Conservation (phyloP, 257 asterid species). For the Lycium barbarum region DNA sequence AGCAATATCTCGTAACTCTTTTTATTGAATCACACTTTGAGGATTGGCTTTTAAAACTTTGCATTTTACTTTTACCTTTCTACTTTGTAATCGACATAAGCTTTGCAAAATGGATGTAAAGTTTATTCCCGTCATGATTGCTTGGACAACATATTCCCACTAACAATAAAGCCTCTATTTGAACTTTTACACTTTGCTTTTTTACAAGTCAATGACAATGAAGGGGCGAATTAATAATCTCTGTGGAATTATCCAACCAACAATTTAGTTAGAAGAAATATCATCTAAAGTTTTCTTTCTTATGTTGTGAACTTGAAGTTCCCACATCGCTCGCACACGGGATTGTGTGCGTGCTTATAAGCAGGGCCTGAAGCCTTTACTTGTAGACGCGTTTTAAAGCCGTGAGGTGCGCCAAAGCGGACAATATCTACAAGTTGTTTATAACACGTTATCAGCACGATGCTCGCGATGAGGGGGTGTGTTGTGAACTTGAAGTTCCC, state of each 20-base stretch:
- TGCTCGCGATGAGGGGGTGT: too few species aligned
- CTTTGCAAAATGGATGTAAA: constrained; percentile 13
- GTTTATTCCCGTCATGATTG: constrained; percentile 8
- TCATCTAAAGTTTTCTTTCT: not conserved
- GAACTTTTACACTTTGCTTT: constrained; percentile 12
- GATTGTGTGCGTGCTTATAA: too few species aligned
- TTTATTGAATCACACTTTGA: not conserved
- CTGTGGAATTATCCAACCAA: constrained; percentile 3
- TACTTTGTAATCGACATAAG: too few species aligned
- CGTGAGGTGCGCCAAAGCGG: too few species aligned
- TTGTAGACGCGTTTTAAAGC: too few species aligned
- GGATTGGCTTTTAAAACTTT: not conserved
- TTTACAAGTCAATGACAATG: constrained; percentile 1
- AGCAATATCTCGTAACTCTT: not conserved
- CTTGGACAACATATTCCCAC: not conserved
- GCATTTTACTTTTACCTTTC: not conserved
- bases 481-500: too few species aligned
- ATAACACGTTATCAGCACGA: too few species aligned
- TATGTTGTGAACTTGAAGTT: too few species aligned
- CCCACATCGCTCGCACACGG: too few species aligned
- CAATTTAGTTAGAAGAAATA: not conserved
- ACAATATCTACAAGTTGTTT: too few species aligned
- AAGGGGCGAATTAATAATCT: not conserved
- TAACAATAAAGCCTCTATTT: not conserved
- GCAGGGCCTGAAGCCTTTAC: too few species aligned